These are phyloP conservation scores for Beauveria asiatica DNA, from an alignment of 2,329 filamentous ascomycete genomes.

Conservation along the genomic window DNA sequence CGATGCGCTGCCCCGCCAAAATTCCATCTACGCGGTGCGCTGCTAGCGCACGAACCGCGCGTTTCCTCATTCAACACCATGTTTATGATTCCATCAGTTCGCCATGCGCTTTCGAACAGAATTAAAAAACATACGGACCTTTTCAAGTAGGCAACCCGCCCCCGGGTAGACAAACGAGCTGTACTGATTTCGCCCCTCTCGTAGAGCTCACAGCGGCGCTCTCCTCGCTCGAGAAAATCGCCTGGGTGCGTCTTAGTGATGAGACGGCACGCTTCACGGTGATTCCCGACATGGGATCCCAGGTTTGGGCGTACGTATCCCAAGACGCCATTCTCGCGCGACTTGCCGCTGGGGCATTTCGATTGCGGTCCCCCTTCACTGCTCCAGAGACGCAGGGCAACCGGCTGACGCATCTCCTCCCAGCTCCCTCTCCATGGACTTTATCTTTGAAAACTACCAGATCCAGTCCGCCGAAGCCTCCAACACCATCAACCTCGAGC, in stretches of 20 bases:
- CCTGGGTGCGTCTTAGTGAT: conserved; percentile 84
- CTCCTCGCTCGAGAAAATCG: conserved; percentile 67
- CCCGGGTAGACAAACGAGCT: too few species aligned
- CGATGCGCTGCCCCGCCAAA: conserved; percentile 6
- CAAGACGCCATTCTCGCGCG: background rate
- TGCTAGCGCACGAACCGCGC: background rate
- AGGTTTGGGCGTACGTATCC: conserved; percentile 80
- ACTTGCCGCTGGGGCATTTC: too few species aligned
- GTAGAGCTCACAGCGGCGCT: conserved; percentile 54
- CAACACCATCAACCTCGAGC: conserved; percentile 94
- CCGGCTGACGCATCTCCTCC: background rate
- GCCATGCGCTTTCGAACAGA: conserved; percentile 58
- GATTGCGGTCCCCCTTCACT: background rate
- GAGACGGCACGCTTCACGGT: conserved; percentile 88
- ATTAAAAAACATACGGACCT: conserved; percentile 57
- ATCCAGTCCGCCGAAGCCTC: conserved; percentile 74
- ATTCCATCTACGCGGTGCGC: background rate
- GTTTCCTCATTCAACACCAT: conserved; percentile 4
- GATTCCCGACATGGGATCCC: conserved; percentile 86
- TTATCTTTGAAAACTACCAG: conserved; percentile 78
- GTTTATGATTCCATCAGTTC: conserved; percentile 18
- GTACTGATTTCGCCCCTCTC: background rate
- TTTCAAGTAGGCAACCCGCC: conserved; percentile 41
- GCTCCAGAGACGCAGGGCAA: background rate
- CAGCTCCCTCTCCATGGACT: conserved; percentile 59